Conservation (phyloP, 2,329 filamentous ascomycete species). For the Monosporascus sp. region DNA sequence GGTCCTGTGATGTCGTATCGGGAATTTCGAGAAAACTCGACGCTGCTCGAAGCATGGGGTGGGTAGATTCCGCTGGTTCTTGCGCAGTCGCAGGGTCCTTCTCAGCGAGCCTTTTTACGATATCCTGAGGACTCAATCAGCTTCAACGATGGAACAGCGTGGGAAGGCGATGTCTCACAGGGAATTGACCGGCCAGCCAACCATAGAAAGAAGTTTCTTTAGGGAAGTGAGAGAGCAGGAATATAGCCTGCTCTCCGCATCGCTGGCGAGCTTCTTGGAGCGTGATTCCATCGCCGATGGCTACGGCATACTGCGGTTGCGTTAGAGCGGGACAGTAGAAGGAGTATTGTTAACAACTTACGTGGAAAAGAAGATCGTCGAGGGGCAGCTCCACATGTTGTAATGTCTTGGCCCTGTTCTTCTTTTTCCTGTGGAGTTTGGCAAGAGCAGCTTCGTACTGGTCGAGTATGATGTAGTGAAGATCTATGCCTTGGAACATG, state of each 20-base stretch:
- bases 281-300: constrained; percentile 46
- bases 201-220: constrained; percentile 44
- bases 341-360: constrained; percentile 9
- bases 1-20: constrained; percentile 12
- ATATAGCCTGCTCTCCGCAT: constrained; percentile 43
- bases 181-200: constrained; percentile 38
- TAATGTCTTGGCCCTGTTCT: constrained; percentile 25
- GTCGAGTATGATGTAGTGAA: constrained; percentile 59
- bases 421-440: constrained; percentile 24
- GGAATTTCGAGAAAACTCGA: constrained; percentile 15
- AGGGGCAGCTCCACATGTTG: constrained; percentile 22
- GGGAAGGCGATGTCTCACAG: constrained; percentile 28
- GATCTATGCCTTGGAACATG: constrained; percentile 57
- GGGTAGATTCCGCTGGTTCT: background rate
- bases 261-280: constrained; percentile 42
- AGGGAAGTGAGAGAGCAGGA: constrained; percentile 47
- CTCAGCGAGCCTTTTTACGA: constrained; percentile 10
- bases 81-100: constrained; percentile 9
- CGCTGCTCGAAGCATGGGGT: constrained; percentile 13
- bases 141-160: background rate
- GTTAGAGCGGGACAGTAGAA: background rate
- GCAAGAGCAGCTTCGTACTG: constrained; percentile 41
- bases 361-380: constrained; percentile 31
- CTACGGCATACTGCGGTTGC: constrained; percentile 40
- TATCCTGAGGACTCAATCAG: constrained; percentile 8